Evolutionary conservation across 306 rosid genomes (phyloP).

Genomic region (Parietaria judaica): DNA sequence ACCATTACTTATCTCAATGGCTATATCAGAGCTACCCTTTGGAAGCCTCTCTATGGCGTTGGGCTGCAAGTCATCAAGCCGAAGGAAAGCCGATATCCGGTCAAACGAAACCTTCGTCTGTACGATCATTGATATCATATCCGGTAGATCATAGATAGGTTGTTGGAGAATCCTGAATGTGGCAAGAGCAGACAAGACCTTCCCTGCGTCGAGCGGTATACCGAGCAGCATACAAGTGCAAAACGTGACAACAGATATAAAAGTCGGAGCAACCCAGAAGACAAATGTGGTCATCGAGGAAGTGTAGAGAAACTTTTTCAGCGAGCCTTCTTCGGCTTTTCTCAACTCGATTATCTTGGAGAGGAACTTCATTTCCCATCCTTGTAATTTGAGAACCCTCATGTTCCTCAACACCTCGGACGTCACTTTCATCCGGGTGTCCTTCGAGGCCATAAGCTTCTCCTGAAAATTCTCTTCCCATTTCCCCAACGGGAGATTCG

Average conservation of each 20-base stretch:
- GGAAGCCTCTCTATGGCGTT: constrained; percentile 58
- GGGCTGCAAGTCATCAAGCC: constrained; percentile 53
- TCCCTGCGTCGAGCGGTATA: constrained; percentile 49
- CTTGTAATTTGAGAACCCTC: constrained; percentile 58
- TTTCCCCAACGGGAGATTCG: constrained; percentile 41
- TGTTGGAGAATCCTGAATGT: constrained; percentile 41
- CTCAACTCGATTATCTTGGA: constrained; percentile 33
- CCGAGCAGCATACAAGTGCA: constrained; percentile 35
- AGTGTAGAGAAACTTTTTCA: constrained; percentile 33
- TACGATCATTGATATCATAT: constrained; percentile 33
- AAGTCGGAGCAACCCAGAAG: constrained; percentile 41
- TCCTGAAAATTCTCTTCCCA: constrained; percentile 34
- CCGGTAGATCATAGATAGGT: constrained; percentile 38
- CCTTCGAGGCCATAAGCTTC: constrained; percentile 52
- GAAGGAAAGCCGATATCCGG: constrained; percentile 43
- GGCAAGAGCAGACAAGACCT: constrained; percentile 47
- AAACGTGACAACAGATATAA: constrained; percentile 44
- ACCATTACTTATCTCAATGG: constrained; percentile 56
- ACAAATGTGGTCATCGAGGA: constrained; percentile 25
- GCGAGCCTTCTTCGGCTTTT: constrained; percentile 33
- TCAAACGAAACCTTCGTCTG: constrained; percentile 49
- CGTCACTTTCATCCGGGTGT: constrained; percentile 43
- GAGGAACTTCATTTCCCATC: constrained; percentile 61
- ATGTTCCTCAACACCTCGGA: constrained; percentile 56
- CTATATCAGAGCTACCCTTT: constrained; percentile 41